Conservation (phyloP, 1,284 basidiomycete genomes). For the Xerocomus alliaceus region DNA sequence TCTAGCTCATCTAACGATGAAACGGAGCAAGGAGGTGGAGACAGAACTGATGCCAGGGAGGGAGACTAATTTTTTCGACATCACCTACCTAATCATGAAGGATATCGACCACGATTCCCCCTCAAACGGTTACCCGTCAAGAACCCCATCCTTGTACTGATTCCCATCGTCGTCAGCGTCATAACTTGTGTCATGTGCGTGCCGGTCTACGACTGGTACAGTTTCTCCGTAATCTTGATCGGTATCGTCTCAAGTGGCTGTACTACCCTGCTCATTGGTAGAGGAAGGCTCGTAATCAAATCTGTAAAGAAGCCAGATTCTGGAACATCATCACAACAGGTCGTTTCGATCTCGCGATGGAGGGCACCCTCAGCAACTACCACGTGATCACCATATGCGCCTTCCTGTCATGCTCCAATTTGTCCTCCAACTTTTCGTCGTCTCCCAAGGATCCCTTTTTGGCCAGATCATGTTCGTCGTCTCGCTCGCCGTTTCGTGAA, state of each 20-base stretch:
- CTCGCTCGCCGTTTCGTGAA: constrained; percentile 37
- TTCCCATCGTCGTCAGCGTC: constrained; percentile 34
- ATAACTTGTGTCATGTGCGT: constrained; percentile 29
- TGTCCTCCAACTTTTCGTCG: constrained; percentile 38
- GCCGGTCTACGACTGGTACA: constrained; percentile 31
- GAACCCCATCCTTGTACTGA: constrained; percentile 24
- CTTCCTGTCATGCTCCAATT: too few species aligned
- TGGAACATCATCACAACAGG: constrained; percentile 39
- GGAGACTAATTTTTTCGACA: neutral
- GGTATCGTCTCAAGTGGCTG: constrained; percentile 40
- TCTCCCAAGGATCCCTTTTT: constrained; percentile 40
- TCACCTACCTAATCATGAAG: constrained; percentile 31
- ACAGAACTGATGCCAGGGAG: neutral
- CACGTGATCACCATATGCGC: too few species aligned
- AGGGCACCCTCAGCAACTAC: too few species aligned
- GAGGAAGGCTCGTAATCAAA: constrained; percentile 22
- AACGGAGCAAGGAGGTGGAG: neutral
- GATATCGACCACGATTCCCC: constrained; percentile 1
- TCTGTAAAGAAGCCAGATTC: constrained; percentile 6
- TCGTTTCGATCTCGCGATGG: constrained; percentile 24
- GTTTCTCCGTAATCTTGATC: constrained; percentile 38
- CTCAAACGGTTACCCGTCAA: constrained; percentile 3
- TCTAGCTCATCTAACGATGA: neutral
- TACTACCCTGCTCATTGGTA: constrained; percentile 27
- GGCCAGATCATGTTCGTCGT: constrained; percentile 43